Evolutionary conservation across 306 rosid genomes (phyloP), one percentile per base, ranked within the genome.

Genomic region (Sophora flavescens): DNA sequence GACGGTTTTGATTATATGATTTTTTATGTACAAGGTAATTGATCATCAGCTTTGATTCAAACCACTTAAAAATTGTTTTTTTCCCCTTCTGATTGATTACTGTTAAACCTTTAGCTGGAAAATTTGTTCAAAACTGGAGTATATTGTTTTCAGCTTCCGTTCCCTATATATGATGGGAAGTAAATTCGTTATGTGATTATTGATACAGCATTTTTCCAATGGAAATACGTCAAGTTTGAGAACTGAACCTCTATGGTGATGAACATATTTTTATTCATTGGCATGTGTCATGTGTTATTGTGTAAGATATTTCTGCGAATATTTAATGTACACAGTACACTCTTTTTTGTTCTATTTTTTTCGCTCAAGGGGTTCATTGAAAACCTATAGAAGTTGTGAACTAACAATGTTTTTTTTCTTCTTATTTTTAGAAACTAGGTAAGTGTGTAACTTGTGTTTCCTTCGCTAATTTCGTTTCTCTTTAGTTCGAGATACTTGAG

Each of bases 161-260:
- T 84, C 64, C 74, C 45, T 72, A 51, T 79, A 66, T 70, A 54
- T 78, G 64, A 81, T 87, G 90, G 82, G 81, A 72, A 60, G 69
- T 81, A 80, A 83, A 86, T 88, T 93, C 90, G 81, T 83, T 77
- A 77, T 72, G 83, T 84, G 89, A 75, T 77, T 89, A 74, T 81
- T 63, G 68, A 85, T 77, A 61, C 53, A 39, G 72, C 72, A 75
- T 86, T 84, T 83, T 73, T 91, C 68, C 66, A 72, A 90, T 82
- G 72, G 73, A 72, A 71, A 63, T 44, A 57, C 36, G 82, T 78
- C 75, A 42, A 48, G 57, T 69, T 70, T 76, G 72, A 76, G 59
- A 65, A 30, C 18, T 22, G 42, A 44, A 68, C 67, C 45, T 12
- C 53, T 68, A 35, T 79, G 61, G 76, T 72, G 30, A 74, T 17